Conservation (phyloP, 768 basidiomycete genomes). For the Lactifluus pinguis region DNA sequence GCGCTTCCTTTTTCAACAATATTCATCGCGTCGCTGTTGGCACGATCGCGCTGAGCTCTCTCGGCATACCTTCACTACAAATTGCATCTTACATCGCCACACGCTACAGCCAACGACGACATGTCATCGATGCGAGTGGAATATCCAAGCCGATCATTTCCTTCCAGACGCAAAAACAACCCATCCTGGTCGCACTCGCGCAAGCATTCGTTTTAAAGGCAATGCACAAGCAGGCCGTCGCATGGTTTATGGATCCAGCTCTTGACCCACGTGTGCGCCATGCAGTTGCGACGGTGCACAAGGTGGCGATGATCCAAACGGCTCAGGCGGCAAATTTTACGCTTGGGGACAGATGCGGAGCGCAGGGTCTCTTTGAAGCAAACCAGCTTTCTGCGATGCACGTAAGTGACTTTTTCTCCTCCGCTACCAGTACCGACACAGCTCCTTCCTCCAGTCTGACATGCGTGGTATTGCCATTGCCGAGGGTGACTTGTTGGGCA, state of each 20-base stretch:
- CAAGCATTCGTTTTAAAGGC: slow-evolving; percentile 42
- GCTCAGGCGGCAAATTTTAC: slow-evolving; percentile 31
- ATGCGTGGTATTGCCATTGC: slow-evolving; percentile 31
- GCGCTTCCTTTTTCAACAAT: slow-evolving; percentile 15
- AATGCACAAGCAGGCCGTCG: slow-evolving; percentile 32
- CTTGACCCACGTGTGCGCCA: slow-evolving; percentile 42
- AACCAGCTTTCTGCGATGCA: slow-evolving; percentile 51
- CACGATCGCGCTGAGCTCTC: slow-evolving; percentile 20
- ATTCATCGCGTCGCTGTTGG: slow-evolving; percentile 23
- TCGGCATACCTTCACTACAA: slow-evolving; percentile 40
- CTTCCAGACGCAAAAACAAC: slow-evolving; percentile 59
- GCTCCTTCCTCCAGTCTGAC: slow-evolving; percentile 11
- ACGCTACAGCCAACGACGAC: slow-evolving; percentile 49
- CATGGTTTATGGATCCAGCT: slow-evolving; percentile 31
- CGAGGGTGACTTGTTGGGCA: slow-evolving; percentile 44
- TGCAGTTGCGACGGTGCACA: slow-evolving; percentile 46
- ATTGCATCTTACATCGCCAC: slow-evolving; percentile 45
- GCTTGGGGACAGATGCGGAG: slow-evolving; percentile 57
- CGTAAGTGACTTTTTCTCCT: slow-evolving; percentile 26
- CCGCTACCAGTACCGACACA: slow-evolving; percentile 18
- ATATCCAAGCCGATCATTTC: slow-evolving; percentile 43
- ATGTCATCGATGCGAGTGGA: slow-evolving; percentile 35
- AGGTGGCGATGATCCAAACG: slow-evolving; percentile 38
- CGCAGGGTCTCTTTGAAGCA: slow-evolving; percentile 55
- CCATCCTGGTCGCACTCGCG: slow-evolving; percentile 44